Evolutionary conservation across 2,329 filamentous ascomycete species (phyloP), one percentile per base, ranked within the genome.

Genomic region (Penicillium sp.): DNA sequence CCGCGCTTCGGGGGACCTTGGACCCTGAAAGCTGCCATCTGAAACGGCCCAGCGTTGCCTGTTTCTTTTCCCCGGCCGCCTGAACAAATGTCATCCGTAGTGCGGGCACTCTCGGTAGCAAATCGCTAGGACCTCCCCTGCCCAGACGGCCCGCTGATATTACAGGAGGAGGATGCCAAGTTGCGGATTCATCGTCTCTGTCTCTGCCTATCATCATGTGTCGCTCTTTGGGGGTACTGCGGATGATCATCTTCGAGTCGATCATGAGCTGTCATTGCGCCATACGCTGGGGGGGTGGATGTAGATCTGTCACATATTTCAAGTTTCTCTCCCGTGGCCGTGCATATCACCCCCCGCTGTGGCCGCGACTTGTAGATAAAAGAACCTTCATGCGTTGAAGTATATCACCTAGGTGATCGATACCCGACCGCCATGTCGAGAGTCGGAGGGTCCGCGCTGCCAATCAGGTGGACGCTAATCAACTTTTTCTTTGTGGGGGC

Each of bases 231-330:
- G 17, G 23, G 27, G 23, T 20, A 29, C 7, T 42, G 17, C 24
- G 26, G 23, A 8, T 42, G 24, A 42, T 42, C 24, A 29, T 29
- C 39, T 17, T 20, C 24, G 26, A 42, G 39, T n/a, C 39, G 39
- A 42, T 42, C 39, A 29, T 42, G 39, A 42, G 39, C 26, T 42
- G 39, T 42, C 24, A 42, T 10, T 15, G 17, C 24, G n/a, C 15
- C 24, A 29, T 15, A 13, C n/a, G 10, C 15, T 29, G 5, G 39
- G 5, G 18, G 39, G 39, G 17, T 42, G 23, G 24, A 9, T 42
- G 39, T 42, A 27, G 39, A 42, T 42, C 39, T 8, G 17, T 42
- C 39, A 42, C 39, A 42, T 18, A n/a, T 42, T 41, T 10, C 39
- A 27, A 21, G 39, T 27, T 42, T 42, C 15, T 20, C 26, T 42